These are phyloP conservation scores for Penicillium ucsense DNA, from an alignment of 495 filamentous ascomycete species.

Conservation along the genomic window DNA sequence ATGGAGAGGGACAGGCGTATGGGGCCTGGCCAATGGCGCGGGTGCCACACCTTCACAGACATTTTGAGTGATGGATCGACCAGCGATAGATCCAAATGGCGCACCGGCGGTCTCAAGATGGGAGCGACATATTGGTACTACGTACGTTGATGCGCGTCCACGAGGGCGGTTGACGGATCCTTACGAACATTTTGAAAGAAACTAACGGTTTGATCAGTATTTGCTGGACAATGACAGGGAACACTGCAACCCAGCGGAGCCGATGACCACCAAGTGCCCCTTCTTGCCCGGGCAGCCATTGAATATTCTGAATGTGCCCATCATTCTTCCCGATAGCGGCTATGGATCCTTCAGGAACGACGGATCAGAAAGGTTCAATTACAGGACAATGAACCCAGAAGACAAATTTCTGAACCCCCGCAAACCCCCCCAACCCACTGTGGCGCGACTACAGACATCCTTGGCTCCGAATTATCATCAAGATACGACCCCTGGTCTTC, in stretches of 20 bases:
- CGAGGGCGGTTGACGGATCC: neutral
- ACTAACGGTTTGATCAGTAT: conserved; percentile 45
- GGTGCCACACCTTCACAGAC: conserved; percentile 74
- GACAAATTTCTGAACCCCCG: conserved; percentile 66
- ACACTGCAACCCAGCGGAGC: conserved; percentile 57
- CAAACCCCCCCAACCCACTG: conserved; percentile 44
- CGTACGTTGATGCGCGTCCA: conserved; percentile 39
- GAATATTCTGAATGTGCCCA: conserved; percentile 72
- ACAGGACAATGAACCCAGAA: conserved; percentile 66
- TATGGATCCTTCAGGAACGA: conserved; percentile 28
- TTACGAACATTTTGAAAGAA: neutral
- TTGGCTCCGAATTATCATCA: conserved; percentile 34
- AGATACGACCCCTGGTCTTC: conserved; percentile 14
- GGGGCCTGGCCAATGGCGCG: conserved; percentile 67
- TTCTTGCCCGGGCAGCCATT: conserved; percentile 77
- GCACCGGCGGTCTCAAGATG: conserved; percentile 78
- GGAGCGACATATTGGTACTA: conserved; percentile 93
- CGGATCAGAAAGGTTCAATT: conserved; percentile 33
- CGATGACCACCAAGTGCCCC: conserved; percentile 70
- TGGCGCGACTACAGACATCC: conserved; percentile 46
- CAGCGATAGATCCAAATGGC: conserved; percentile 39
- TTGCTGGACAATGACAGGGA: conserved; percentile 67
- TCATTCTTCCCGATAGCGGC: conserved; percentile 46
- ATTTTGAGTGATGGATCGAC: conserved; percentile 72
- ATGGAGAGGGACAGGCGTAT: conserved; percentile 69